Evolutionary conservation across 495 filamentous ascomycete genomes (phyloP), one percentile per base, ranked within the genome.

Genomic region (Talaromyces trachyspermus): DNA sequence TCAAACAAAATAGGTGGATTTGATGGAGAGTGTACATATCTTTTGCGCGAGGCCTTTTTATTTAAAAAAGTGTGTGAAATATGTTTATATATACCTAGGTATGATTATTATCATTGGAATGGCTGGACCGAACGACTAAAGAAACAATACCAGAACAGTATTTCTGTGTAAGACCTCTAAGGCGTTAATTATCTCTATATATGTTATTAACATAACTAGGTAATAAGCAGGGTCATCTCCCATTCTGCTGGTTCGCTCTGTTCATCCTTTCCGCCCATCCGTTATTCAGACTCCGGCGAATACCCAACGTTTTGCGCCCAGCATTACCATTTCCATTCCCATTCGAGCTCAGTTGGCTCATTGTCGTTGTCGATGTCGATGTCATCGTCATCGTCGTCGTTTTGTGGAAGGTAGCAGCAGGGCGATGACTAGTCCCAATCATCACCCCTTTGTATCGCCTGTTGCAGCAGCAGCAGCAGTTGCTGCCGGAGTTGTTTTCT

Each of bases 221-320:
- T 32, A 32, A n/a, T 10, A n/a, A n/a, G 10, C 10, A 10, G n/a
- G n/a, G n/a, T n/a, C n/a, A n/a, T n/a, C n/a, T n/a, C 27, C 27
- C 12, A 40, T 40, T 49, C 33, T 41, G 35, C 32, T 41, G 32
- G 33, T 41, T 49, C 46, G 50, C 63, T 52, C 62, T 57, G 52
- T 69, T 70, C 70, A 73, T 73, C 53, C 66, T 59, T 19, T 69
- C 65, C 38, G 66, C 59, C 75, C 75, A 78, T 43, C 77, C 76
- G 50, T 76, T 73, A 23, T 46, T 19, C 65, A 83, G 67, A 46
- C 72, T 79, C 42, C 79, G 67, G 43, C 79, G 69, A 44, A 76
- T 70, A 4, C 80, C 80, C 44, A 81, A 50, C n/a, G 77, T 80
- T 58, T 65, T 74, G 40, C 70, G 60, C 47, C 57, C 62, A 10